Evolutionary conservation across 805 yeast species (phyloP), one percentile per base, ranked within the genome.

Genomic region (Lachancea kluyveri): DNA sequence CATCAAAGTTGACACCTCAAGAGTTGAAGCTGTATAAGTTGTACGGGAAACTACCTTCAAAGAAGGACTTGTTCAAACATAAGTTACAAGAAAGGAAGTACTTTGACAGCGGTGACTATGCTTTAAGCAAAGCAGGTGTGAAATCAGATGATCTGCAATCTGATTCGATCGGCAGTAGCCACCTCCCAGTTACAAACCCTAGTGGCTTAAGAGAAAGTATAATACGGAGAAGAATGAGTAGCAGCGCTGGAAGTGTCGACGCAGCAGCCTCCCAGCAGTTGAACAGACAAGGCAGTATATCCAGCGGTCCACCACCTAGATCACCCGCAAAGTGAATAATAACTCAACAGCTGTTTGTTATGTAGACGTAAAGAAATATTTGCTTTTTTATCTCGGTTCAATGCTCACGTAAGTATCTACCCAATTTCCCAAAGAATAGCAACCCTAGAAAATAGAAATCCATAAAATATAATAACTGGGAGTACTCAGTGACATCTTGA

Each of bases 61-160:
- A 75, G 36, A 78, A 79, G 35, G 94, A 86, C 41, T 65, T 87
- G 13, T 65, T 87, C 31, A 70, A 80, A 31, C 74, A 79, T 40
- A 84, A 81, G 53, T 63, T 84, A 47, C 83, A 82, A 58, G 96
- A 87, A 42, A 74, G 95, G 48, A 88, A 86, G 63, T 87, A 82
- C 58, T 88, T 87, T 50, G 96, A 87, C 52, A 81, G 94, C 40
- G 96, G 96, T 7, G 96, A 87, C 59, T 87, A 87, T 57, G 95
- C 95, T 8, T 72, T 87, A 70, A 82, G 77, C 45, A 78, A 68
- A 54, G 83, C 77, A 2, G 85, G 85, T 6, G 64, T 65, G 8
- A 58, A 46, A 17, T 32, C 46, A 3, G 52, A 49, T 27, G 55
- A 48, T 16, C 38, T 51, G 24, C 37, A 37, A 21, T 27, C 36